These are phyloP conservation scores for Sugiyamaella americana DNA, from an alignment of 805 yeast species.

Conservation along the genomic window DNA sequence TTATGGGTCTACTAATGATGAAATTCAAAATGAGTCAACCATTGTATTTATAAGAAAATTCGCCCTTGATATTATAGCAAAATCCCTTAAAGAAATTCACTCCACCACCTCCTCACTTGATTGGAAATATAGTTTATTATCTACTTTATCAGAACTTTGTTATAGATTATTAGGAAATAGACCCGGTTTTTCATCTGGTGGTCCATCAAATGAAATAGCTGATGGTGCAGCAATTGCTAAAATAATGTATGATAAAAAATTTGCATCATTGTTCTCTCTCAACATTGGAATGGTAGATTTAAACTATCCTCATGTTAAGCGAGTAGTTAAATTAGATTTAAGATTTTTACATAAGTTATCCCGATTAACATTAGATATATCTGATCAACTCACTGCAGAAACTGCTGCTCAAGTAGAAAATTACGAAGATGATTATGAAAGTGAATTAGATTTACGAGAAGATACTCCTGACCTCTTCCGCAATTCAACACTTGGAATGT, in stretches of 20 bases:
- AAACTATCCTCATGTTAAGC: slow-evolving; percentile 61
- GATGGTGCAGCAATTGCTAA: slow-evolving; percentile 63
- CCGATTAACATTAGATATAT: slow-evolving; percentile 41
- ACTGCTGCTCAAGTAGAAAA: slow-evolving; percentile 37
- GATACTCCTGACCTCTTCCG: slow-evolving; percentile 78
- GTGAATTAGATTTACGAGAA: slow-evolving; percentile 36
- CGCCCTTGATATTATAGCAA: slow-evolving; percentile 60
- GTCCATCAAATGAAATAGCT: slow-evolving; percentile 11
- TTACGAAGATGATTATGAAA: slow-evolving; percentile 46
- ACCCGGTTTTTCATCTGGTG: slow-evolving; percentile 17
- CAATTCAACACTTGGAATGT: slow-evolving; percentile 92
- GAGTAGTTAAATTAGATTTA: slow-evolving; percentile 52
- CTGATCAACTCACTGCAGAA: slow-evolving; percentile 15
- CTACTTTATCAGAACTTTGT: slow-evolving; percentile 47
- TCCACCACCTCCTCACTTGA: slow-evolving; percentile 34
- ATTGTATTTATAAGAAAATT: slow-evolving; percentile 68
- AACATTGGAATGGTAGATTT: slow-evolving; percentile 64
- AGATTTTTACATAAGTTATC: slow-evolving; percentile 45
- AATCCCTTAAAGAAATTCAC: slow-evolving; percentile 51
- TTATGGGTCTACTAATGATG: slow-evolving; percentile 30
- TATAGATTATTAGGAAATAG: slow-evolving; percentile 27
- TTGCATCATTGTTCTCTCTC: slow-evolving; percentile 43
- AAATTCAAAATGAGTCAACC: slow-evolving; percentile 47
- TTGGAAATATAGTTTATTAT: slow-evolving; percentile 48
- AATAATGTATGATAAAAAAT: slow-evolving; percentile 60